A percentile compares a stretch with the other conserved stretches of the same genome.
Evolutionary conservation across 1,284 basidiomycete species (phyloP).

Genomic region (Ganoderma sp.): DNA sequence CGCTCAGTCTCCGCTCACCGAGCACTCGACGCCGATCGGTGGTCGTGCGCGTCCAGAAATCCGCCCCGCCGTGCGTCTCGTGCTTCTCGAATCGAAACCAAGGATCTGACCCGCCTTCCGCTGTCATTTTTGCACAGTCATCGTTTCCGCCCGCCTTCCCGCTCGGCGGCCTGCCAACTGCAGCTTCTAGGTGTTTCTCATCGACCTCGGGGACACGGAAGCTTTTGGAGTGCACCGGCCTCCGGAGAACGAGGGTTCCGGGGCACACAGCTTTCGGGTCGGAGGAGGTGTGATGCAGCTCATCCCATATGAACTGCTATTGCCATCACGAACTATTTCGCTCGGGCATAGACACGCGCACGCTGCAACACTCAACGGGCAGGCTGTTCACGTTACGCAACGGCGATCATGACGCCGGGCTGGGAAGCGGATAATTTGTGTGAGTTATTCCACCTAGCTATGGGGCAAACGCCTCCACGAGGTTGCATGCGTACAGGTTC

Average conservation of each 20-base stretch:
- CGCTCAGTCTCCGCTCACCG: background rate
- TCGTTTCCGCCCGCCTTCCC: background rate
- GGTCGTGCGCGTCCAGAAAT: background rate
- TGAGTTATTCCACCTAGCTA: background rate
- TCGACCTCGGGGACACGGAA: background rate
- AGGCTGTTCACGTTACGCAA: background rate
- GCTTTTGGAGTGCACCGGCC: background rate
- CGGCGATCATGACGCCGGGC: background rate
- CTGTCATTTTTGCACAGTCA: background rate
- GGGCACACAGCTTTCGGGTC: background rate
- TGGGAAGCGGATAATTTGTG: background rate
- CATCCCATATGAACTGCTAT: background rate
- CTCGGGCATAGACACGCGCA: background rate
- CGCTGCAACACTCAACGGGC: background rate
- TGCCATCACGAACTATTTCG: background rate
- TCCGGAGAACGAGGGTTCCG: background rate
- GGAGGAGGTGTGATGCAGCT: background rate
- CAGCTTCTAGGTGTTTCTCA: background rate
- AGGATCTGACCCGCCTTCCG: background rate
- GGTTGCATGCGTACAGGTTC: background rate
- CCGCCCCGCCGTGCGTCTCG: background rate
- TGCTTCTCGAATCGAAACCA: background rate
- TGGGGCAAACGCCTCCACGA: background rate
- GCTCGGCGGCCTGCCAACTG: background rate
- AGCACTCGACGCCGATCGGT: background rate